Conservation (phyloP, 345 rosid species). For the Citrus hindsii region DNA sequence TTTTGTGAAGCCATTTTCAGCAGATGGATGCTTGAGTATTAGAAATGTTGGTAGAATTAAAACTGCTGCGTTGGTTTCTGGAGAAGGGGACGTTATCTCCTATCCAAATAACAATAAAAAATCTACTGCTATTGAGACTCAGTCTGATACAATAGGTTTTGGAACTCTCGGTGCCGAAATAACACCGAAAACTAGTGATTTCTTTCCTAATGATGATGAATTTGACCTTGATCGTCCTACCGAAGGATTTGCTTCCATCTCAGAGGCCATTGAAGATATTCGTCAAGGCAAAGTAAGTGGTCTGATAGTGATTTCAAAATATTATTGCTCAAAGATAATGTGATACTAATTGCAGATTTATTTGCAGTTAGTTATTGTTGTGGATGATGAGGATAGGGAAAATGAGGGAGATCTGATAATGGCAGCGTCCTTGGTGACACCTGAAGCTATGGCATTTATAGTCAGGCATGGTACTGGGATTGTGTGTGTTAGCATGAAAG, state of each 20-base stretch:
- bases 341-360: not conserved
- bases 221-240: slow-evolving; percentile 64
- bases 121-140: slow-evolving; percentile 23
- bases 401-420: slow-evolving; percentile 91
- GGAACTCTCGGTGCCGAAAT: slow-evolving; percentile 40
- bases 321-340: no score
- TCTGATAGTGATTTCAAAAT: not conserved
- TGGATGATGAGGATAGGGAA: slow-evolving; percentile 94
- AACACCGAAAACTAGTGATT: slow-evolving; percentile 28
- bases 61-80: slow-evolving; percentile 50
- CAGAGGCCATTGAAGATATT: slow-evolving; percentile 75
- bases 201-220: slow-evolving; percentile 43
- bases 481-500: slow-evolving; percentile 89
- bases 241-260: slow-evolving; percentile 58
- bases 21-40: slow-evolving; percentile 24
- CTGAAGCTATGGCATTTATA: slow-evolving; percentile 86
- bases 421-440: slow-evolving; percentile 77
- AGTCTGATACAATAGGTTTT: slow-evolving; percentile 29
- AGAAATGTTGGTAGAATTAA: slow-evolving; percentile 28
- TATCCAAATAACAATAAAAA: slow-evolving; percentile 31
- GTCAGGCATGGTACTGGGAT: slow-evolving; percentile 95
- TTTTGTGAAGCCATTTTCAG: slow-evolving; percentile 13
- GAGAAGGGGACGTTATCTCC: slow-evolving; percentile 55
- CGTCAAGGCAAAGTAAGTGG: slow-evolving; percentile 63
- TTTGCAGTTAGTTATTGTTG: slow-evolving; percentile 76